These are phyloP conservation scores for Nymphaea colorata DNA, from an alignment of 164 flowering plant genomes.

Conservation along the genomic window DNA sequence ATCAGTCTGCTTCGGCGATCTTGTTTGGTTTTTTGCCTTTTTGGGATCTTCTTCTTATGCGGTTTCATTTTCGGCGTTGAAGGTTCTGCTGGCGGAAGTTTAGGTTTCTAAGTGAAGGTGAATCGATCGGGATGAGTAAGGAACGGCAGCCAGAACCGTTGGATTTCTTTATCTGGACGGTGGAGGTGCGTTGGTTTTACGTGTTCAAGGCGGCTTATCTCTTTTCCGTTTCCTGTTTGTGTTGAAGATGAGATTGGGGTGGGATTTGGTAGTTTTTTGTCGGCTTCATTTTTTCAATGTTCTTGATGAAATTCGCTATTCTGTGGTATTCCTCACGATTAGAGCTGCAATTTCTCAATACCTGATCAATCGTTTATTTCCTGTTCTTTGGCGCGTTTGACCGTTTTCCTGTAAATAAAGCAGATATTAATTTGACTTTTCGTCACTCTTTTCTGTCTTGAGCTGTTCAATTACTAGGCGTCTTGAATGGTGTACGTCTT, in stretches of 20 bases:
- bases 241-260: background rate
- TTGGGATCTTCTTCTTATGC: too few relatives aligned
- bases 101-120: conserved; percentile 1
- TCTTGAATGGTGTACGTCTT: too few relatives aligned
- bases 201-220: background rate
- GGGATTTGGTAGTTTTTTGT: background rate
- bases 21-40: too few relatives aligned
- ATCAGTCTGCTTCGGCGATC: too few relatives aligned
- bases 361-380: background rate
- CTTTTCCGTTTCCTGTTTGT: background rate
- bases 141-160: conserved; percentile 78
- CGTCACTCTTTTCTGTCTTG: too few relatives aligned
- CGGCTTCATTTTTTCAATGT: background rate
- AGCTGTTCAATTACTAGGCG: too few relatives aligned
- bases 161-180: conserved; percentile 94
- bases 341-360: background rate
- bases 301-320: background rate
- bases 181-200: conserved; percentile 37
- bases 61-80: too few relatives aligned
- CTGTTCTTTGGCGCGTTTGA: too few relatives aligned
- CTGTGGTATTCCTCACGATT: background rate
- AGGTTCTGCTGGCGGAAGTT: background rate
- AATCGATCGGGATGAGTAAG: conserved; percentile 32
- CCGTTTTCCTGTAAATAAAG: too few relatives aligned
- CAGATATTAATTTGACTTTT: too few relatives aligned